Conservation (phyloP, 495 filamentous ascomycete genomes). For the Penicillium ochrochloron region DNA sequence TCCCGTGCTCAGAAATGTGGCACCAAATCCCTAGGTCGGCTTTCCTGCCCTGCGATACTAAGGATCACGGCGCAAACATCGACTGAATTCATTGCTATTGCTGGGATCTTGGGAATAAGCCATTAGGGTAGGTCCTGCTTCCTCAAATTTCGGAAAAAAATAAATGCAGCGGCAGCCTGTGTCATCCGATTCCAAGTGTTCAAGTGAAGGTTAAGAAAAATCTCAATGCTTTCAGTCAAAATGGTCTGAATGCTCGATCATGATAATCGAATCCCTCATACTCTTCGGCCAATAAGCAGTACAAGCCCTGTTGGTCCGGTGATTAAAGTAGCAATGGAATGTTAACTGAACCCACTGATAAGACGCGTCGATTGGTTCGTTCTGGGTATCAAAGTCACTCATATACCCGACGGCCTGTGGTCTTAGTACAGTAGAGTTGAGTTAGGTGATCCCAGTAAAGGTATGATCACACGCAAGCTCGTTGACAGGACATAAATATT, state of each 20-base stretch:
- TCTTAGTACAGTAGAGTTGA: neutral
- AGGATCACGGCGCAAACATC: neutral
- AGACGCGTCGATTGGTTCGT: constrained; percentile 4
- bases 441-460: too few species aligned
- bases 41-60: neutral
- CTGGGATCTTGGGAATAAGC: too few species aligned
- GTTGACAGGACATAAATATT: too few species aligned
- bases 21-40: constrained; percentile 23
- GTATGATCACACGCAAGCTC: too few species aligned
- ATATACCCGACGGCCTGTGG: neutral
- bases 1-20: constrained; percentile 21
- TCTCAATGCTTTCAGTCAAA: neutral
- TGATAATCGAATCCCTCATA: neutral
- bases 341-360: constrained; percentile 19
- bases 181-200: neutral
- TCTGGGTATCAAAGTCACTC: neutral
- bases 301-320: neutral
- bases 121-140: neutral
- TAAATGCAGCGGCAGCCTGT: too few species aligned
- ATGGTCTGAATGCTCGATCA: too few species aligned
- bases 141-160: too few species aligned
- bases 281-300: neutral
- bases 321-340: constrained; percentile 21
- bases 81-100: neutral
- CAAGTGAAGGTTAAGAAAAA: neutral